Evolutionary conservation across 805 yeast species (phyloP), one percentile per base, ranked within the genome.

Genomic region (Saccharomycopsis sp.): DNA sequence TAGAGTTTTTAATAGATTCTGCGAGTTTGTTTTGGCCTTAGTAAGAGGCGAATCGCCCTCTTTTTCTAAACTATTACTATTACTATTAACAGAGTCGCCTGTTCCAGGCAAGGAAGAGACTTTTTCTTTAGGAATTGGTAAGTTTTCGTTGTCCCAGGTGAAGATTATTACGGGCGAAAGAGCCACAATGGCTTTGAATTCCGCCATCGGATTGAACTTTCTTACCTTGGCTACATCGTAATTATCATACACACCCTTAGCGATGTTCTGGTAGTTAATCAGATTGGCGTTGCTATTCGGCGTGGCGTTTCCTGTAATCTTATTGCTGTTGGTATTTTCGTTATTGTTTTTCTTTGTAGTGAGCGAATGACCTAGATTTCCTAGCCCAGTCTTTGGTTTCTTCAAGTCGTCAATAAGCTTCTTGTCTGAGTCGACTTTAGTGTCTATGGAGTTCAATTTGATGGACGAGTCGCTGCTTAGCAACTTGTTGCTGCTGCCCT

Each of bases 101-200:
- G 25, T 15, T 15, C 24, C 14, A 42, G 34, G 12, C 38, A 29
- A 29, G 38, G 38, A 29, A 29, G 38, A 29, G 12, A 12, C 38
- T 12, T 29, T 5, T 41, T 47, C 60, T 7, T 56, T 56, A 3
- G 62, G 59, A 15, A 60, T 58, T 22, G 61, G 51, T 2, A 24
- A 20, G 2, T 56, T 56, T 12, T 56, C 20, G 23, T 50, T 54
- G 54, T 56, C 63, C 63, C 63, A 60, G 17, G 63, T 60, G 49
- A 60, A 60, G 19, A 60, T 50, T 12, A 60, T 54, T 15, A 60
- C 59, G 19, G 63, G 63, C 19, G 57, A 44, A 19, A 60, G 41
- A 3, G 63, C 53, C 15, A 58, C 63, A 41, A 60, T 60, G 2
- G 63, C 61, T 42, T 58, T 60, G 51, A 60, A 60, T 35, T 60